Evolutionary conservation across 805 yeast species (phyloP), one percentile per base, ranked within the genome.

Genomic region (Kregervanrija pseudodelftensis): DNA sequence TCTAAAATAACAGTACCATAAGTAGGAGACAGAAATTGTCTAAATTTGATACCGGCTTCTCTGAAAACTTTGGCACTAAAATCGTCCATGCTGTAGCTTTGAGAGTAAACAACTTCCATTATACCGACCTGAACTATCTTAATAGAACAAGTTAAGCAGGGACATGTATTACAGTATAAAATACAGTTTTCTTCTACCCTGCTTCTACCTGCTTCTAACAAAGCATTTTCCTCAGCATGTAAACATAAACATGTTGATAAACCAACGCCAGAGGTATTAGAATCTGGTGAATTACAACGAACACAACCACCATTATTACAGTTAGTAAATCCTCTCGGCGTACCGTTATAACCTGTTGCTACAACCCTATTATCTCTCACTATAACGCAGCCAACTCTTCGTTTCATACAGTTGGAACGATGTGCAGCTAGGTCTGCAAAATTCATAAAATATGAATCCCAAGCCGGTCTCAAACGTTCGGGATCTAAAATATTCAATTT

Each of bases 311-410:
- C 99, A 55, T 88, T 91, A 57, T 87, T 90, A 65, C 99, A 93
- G 56, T 93, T 93, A 22, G 71, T 69, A 55, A 88, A 66, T 47
- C 89, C 86, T 36, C 96, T 73, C 10, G 99, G 98, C 0, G 99
- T 93, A 2, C 99, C 99, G 57, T 93, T 93, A 64, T 93, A 93
- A 0, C 99, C 99, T 0, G 99, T 93, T 2, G 98, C 93, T 22
- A 93, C 74, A 28, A 93, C 95, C 45, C 97, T 70, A 34, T 77
- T 79, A 39, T 86, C 93, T 43, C 88, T 74, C 2, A 88, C 96
- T 13, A 93, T 77, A 8, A 93, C 98, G 64, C 98, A 91, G 0
- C 99, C 99, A 3, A 93, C 99, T 43, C 95, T 73, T 47, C 99
- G 70, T 63, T 93, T 93, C 98, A 93, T 93, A 68, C 99, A 93